phyloP scores from a whole-genome alignment of 2,329 filamentous ascomycete species.

The Neopestalotiopsis sp. region DNA sequence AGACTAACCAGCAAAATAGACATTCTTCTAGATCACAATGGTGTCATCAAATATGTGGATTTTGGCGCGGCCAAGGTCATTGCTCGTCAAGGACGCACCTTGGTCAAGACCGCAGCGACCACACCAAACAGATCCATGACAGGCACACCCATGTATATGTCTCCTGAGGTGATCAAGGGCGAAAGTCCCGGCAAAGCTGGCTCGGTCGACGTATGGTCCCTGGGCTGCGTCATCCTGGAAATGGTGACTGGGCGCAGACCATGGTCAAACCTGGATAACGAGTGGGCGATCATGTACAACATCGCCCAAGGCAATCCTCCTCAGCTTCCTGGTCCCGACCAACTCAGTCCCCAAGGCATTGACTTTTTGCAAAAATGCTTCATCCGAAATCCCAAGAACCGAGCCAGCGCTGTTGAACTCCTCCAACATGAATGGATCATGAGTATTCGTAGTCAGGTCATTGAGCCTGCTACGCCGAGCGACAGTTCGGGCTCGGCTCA shows the following conservation, averaged over 20 bases:
- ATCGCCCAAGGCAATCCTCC: constrained; percentile 97
- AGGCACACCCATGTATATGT: constrained; percentile 99
- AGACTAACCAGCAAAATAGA: constrained; percentile 56
- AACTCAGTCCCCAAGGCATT: constrained; percentile 82
- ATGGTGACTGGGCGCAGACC: constrained; percentile 95
- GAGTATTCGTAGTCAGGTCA: constrained; percentile 67
- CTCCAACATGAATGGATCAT: constrained; percentile 93
- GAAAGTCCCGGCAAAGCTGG: constrained; percentile 80
- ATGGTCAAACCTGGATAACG: constrained; percentile 96
- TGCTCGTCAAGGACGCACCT: constrained; percentile 87
- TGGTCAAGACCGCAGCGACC: constrained; percentile 68
- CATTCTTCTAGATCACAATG: constrained; percentile 94
- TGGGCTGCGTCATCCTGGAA: constrained; percentile 95
- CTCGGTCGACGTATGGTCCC: constrained; percentile 92
- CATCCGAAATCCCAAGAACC: constrained; percentile 76
- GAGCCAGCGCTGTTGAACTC: constrained; percentile 84
- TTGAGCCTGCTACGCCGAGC: constrained; percentile 68
- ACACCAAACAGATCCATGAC: constrained; percentile 89
- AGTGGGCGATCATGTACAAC: constrained; percentile 99
- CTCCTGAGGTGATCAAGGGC: constrained; percentile 95
- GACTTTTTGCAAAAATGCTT: constrained; percentile 92
- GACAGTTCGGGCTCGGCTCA: constrained; percentile 52
- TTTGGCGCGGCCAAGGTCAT: constrained; percentile 98
- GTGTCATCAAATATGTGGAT: constrained; percentile 98
- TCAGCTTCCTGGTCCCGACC: constrained; percentile 79